phyloP scores from a whole-genome alignment of 306 rosid species.

The Styphnolobium japonicum region DNA sequence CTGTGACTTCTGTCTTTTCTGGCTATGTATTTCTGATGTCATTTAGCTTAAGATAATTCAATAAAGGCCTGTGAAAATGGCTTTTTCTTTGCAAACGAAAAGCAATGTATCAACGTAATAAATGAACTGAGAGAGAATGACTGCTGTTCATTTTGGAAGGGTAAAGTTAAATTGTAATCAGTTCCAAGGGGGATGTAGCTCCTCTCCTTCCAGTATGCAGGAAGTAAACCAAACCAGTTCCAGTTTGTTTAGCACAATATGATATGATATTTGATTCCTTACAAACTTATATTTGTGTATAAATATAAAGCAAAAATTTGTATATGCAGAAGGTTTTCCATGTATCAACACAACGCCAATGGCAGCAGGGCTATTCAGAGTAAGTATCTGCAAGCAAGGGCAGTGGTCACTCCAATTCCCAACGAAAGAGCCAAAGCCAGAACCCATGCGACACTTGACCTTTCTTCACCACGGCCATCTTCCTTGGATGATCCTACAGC shows the following conservation, averaged over 20 bases:
- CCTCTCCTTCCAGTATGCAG: no score
- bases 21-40: neutral
- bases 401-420: conserved; percentile 69
- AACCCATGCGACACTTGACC: conserved; percentile 43
- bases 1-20: conserved; percentile 3
- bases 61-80: neutral
- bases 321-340: neutral
- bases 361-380: neutral
- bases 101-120: neutral
- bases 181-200: no score
- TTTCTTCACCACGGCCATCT: conserved; percentile 22
- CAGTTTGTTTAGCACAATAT: neutral
- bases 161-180: no score
- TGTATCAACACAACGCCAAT: neutral
- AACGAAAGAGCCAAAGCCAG: conserved; percentile 61
- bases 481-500: neutral
- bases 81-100: neutral
- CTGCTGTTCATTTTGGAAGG: neutral
- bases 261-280: neutral
- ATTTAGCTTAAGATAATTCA: neutral
- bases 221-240: neutral
- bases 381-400: conserved; percentile 47
- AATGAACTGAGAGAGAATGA: neutral
- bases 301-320: neutral
- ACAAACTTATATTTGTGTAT: neutral